phyloP scores from a whole-genome alignment of 2,329 filamentous ascomycete species.

The Penicillium occitanis region DNA sequence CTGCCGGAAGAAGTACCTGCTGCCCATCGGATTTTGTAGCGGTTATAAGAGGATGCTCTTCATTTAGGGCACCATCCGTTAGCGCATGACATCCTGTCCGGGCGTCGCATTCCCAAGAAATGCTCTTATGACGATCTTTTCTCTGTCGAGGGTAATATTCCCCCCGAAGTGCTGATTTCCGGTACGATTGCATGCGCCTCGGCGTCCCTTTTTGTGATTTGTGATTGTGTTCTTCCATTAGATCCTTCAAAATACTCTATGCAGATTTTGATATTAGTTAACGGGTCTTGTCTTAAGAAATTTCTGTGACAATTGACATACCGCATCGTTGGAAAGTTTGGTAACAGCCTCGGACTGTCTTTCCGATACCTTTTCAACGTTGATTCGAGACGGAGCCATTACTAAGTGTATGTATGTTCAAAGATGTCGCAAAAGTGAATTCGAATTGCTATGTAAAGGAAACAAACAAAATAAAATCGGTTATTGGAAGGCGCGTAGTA shows the following conservation, averaged over 20 bases:
- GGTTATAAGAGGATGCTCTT: background rate
- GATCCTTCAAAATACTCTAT: constrained; percentile 1
- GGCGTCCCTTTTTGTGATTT: background rate
- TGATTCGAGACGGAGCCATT: background rate
- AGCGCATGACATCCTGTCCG: constrained; percentile 10
- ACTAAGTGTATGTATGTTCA: background rate
- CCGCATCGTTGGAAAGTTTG: constrained; percentile 4
- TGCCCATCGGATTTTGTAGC: background rate
- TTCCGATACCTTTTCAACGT: background rate
- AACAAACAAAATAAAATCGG: background rate
- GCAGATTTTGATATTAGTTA: too few relatives aligned
- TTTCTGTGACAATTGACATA: background rate
- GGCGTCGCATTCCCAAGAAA: constrained; percentile 12
- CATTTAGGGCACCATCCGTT: background rate
- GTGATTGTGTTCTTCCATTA: background rate
- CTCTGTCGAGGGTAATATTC: constrained; percentile 5
- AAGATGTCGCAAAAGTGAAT: background rate
- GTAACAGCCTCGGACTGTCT: background rate
- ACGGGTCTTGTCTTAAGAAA: too few relatives aligned
- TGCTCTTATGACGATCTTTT: background rate
- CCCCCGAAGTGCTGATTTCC: background rate
- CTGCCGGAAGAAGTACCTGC: background rate
- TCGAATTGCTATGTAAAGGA: background rate
- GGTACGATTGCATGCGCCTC: background rate
- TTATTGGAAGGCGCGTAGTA: background rate